phyloP scores from a whole-genome alignment of 106 monocot species.

The Acorus calamus region DNA sequence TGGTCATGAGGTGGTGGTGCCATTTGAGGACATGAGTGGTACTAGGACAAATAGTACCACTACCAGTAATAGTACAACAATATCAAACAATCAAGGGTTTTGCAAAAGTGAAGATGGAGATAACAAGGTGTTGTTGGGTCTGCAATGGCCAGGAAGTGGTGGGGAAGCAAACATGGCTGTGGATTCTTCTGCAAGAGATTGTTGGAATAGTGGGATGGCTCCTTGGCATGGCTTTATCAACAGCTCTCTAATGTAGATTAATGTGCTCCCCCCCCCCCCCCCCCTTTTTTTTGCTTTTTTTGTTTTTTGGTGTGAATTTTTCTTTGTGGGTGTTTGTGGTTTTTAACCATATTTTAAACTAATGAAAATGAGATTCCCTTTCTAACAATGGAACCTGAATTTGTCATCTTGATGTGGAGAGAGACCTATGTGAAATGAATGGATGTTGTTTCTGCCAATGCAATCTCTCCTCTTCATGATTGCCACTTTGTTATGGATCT shows the following conservation, averaged over 20 bases:
- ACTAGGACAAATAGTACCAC: too few relatives aligned
- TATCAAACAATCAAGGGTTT: slow-evolving; percentile 1
- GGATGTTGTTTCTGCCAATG: too few relatives aligned
- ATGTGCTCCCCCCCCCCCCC: not conserved
- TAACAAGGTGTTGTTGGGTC: not conserved
- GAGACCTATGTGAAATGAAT: too few relatives aligned
- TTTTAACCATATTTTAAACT: too few relatives aligned
- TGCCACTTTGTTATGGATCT: too few relatives aligned
- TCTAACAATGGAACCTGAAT: too few relatives aligned
- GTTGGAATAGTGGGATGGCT: slow-evolving; percentile 7
- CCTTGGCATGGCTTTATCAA: slow-evolving; percentile 23
- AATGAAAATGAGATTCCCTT: too few relatives aligned
- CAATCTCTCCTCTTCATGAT: too few relatives aligned
- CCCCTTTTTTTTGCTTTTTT: too few relatives aligned
- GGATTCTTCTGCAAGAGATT: slow-evolving; percentile 23
- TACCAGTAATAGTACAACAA: not conserved
- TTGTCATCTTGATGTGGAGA: too few relatives aligned
- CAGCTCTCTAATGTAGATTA: slow-evolving; percentile 24
- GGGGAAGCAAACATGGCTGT: slow-evolving; percentile 12
- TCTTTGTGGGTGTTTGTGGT: too few relatives aligned
- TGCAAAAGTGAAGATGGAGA: slow-evolving; percentile 7
- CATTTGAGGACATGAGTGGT: slow-evolving; percentile 2
- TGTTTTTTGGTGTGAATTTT: too few relatives aligned
- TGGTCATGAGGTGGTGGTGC: not conserved
- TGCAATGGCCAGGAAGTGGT: slow-evolving; percentile 6